These are phyloP conservation scores for Hymenochaete sp. DNA, from an alignment of 1,284 basidiomycete species.

Conservation along the genomic window DNA sequence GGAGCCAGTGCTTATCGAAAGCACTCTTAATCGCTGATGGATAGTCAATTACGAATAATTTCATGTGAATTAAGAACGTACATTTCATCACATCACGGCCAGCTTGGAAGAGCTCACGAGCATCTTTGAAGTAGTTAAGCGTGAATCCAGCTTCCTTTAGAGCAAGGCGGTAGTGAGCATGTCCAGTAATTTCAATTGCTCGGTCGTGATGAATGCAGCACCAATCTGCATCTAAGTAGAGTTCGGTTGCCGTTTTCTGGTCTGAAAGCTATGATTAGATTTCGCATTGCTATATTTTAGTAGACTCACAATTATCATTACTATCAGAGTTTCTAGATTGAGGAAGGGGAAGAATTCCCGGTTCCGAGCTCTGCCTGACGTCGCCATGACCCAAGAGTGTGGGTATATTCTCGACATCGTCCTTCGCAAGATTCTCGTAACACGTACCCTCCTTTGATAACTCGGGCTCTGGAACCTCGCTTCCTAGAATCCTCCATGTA, in stretches of 20 bases:
- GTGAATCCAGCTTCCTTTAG: slow-evolving; percentile 16
- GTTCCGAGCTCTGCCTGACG: not conserved
- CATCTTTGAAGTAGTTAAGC: slow-evolving; percentile 12
- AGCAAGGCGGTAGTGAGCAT: slow-evolving; percentile 18
- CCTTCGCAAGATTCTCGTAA: slow-evolving; percentile 3
- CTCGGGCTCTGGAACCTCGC: not conserved
- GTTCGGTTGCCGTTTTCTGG: not conserved
- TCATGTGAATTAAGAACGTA: not conserved
- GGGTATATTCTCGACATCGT: not conserved
- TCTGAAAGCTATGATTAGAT: not conserved
- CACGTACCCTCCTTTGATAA: slow-evolving; percentile 18
- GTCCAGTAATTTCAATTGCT: slow-evolving; percentile 16
- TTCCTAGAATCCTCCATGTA: slow-evolving; percentile 21
- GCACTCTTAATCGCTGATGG: slow-evolving; percentile 25
- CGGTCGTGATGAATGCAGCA: too few relatives aligned
- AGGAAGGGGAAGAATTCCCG: too few relatives aligned
- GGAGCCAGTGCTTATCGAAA: slow-evolving; percentile 24
- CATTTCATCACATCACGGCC: not conserved
- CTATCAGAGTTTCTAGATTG: too few relatives aligned
- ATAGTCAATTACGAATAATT: slow-evolving; percentile 7
- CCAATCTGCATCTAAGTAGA: slow-evolving; percentile 7
- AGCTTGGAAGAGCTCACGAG: slow-evolving; percentile 15
- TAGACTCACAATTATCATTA: too few relatives aligned
- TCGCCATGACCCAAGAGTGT: not conserved
- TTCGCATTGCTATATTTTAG: not conserved